Percentiles rank a stretch among this genome's conserved stretches.
These are phyloP conservation scores for Neurospora hispaniola DNA, from an alignment of 495 filamentous ascomycete species.

Conservation along the genomic window DNA sequence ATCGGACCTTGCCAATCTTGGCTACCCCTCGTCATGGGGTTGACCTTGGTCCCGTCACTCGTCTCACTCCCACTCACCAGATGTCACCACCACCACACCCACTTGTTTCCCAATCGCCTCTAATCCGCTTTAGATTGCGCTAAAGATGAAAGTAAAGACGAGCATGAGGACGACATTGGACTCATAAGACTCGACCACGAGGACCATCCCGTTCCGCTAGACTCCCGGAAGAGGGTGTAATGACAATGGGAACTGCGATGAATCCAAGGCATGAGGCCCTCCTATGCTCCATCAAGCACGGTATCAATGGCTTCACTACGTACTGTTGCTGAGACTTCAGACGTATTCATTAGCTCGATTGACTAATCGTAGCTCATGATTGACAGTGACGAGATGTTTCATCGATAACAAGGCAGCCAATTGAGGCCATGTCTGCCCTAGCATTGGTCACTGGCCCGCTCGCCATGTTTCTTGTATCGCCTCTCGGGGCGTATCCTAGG, in stretches of 20 bases:
- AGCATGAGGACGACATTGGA: neutral
- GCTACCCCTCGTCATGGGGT: constrained; percentile 3
- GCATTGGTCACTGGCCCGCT: neutral
- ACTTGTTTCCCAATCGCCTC: neutral
- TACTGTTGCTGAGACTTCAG: neutral
- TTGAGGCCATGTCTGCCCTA: neutral
- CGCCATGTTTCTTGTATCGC: neutral
- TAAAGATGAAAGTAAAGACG: neutral
- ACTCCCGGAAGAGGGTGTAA: neutral
- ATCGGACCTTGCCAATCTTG: neutral
- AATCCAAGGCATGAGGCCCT: neutral
- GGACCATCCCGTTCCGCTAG: neutral
- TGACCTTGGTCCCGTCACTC: constrained; percentile 1
- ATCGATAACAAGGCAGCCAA: neutral
- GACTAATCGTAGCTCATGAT: neutral
- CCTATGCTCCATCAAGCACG: neutral
- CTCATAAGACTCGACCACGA: neutral
- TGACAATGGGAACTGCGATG: neutral
- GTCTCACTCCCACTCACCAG: constrained; percentile 3
- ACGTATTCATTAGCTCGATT: neutral
- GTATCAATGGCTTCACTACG: neutral
- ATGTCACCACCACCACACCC: neutral
- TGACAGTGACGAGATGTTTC: neutral
- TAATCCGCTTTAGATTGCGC: neutral
- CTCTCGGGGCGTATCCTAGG: neutral